phyloP scores from a whole-genome alignment of 129 eudicot genomes.

The Arctium minus region DNA sequence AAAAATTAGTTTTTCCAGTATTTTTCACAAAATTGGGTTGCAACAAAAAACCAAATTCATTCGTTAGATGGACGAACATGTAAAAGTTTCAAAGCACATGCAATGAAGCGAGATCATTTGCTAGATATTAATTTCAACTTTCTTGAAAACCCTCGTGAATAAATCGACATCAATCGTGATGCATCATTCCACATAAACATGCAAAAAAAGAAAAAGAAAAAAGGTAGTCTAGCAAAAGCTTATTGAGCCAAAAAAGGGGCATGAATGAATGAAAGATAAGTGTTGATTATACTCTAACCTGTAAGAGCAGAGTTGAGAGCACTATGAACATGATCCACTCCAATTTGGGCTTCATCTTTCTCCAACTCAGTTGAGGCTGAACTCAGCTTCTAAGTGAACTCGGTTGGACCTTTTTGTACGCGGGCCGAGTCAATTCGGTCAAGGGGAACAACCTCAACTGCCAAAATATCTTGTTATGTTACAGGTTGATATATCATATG shows the following conservation, averaged over 20 bases:
- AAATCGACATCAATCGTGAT: neutral
- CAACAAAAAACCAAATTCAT: neutral
- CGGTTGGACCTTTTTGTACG: constrained; percentile 49
- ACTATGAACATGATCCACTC: constrained; percentile 44
- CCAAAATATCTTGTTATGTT: neutral
- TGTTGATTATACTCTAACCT: constrained; percentile 16
- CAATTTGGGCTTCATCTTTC: constrained; percentile 62
- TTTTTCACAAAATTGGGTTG: neutral
- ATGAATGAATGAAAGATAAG: neutral
- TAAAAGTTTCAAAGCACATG: neutral
- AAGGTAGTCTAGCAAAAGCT: neutral
- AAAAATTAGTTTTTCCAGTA: neutral
- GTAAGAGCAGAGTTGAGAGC: constrained; percentile 49
- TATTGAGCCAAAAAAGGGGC: constrained; percentile 1
- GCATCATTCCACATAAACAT: neutral
- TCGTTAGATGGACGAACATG: neutral
- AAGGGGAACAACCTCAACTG: constrained; percentile 49
- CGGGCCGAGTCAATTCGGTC: constrained; percentile 40
- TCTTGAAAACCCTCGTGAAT: neutral
- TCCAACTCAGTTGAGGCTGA: neutral
- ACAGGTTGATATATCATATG: too few species aligned
- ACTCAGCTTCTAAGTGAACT: constrained; percentile 45
- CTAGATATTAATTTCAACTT: neutral
- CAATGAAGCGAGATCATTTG: neutral
- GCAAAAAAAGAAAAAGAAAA: neutral